Evolutionary conservation across 305 asterid species (phyloP).

Genomic region (Petunia hybrid): DNA sequence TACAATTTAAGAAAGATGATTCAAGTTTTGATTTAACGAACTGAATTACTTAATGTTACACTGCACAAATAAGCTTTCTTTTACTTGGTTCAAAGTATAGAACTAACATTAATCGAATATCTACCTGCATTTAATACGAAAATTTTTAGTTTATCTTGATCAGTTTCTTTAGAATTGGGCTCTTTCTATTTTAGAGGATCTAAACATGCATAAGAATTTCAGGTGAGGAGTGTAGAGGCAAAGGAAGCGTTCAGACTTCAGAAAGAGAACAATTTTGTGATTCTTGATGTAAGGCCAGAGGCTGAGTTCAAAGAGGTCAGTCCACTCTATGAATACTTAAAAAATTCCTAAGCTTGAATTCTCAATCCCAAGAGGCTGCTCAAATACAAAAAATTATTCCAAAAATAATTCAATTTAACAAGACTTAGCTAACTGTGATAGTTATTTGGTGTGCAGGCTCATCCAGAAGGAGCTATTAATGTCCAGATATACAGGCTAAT

Average conservation of each 20-base stretch:
- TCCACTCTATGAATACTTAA: not conserved
- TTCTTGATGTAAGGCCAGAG: slow-evolving; percentile 91
- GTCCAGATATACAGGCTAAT: slow-evolving; percentile 94
- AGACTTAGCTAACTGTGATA: slow-evolving; percentile 16
- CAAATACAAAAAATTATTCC: not conserved
- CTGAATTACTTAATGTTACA: not conserved
- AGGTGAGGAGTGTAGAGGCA: slow-evolving; percentile 95
- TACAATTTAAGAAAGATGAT: not conserved
- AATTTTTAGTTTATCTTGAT: not conserved
- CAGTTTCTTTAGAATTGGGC: not conserved
- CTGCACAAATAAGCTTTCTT: not conserved
- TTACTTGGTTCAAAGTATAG: not conserved
- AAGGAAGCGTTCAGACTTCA: slow-evolving; percentile 90
- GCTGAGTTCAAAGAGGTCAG: slow-evolving; percentile 90
- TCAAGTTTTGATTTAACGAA: not conserved
- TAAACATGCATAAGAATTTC: slow-evolving; percentile 33
- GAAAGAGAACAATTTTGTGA: slow-evolving; percentile 76
- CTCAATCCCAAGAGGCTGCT: not conserved
- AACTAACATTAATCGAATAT: not conserved
- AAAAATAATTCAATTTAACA: not conserved
- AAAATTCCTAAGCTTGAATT: not conserved
- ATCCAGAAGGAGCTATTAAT: slow-evolving; percentile 90
- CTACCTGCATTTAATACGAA: not conserved
- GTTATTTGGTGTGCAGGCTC: slow-evolving; percentile 59
- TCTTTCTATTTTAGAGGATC: not conserved